Evolutionary conservation across 768 basidiomycete genomes (phyloP), one percentile per base, ranked within the genome.

Genomic region (Tylopilus plumbeoviolaceoides): DNA sequence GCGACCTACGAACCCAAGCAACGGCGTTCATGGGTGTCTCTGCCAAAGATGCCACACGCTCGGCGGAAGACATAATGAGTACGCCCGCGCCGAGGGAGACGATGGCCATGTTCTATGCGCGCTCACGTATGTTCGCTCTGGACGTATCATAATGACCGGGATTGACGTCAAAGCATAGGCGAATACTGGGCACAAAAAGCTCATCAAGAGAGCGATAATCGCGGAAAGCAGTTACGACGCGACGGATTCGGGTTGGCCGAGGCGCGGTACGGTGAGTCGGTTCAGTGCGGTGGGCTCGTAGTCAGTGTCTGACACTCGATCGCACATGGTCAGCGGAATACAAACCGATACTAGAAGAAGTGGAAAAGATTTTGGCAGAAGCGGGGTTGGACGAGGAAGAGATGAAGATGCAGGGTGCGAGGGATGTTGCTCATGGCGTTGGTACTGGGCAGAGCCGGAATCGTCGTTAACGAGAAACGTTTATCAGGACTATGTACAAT

Each of bases 11-110:
- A 1, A 64, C 69, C 18, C 67, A 72, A 51, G 81, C 79, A 1
- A 69, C 72, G 0, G 75, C 69, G 0, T 82, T 86, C 63, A 79
- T 90, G 78, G 87, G 84, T 5, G 83, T 84, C 0, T 69, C 83
- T 8, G 82, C 79, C 48, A 83, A 82, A 50, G 72, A 74, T 20
- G 69, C 75, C 6, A 55, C 67, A 2, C 76, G 83, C 5, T 80
- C 86, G 1, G 73, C 78, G 0, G 91, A 92, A 62, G 90, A 93
- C 53, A 68, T 80, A 1, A 64, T 87, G 25, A 87, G 85, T 59
- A 93, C 91, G 0, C 93, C 93, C 0, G 73, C 87, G 4, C 90
- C 91, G 0, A 90, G 91, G 11, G 93, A 95, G 67, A 88, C 87
- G 0, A 70, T 94, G 8, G 85, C 90, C 0, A 76, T 78, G 69